phyloP scores from a whole-genome alignment of 306 rosid genomes.

The Echinosophora koreensis region DNA sequence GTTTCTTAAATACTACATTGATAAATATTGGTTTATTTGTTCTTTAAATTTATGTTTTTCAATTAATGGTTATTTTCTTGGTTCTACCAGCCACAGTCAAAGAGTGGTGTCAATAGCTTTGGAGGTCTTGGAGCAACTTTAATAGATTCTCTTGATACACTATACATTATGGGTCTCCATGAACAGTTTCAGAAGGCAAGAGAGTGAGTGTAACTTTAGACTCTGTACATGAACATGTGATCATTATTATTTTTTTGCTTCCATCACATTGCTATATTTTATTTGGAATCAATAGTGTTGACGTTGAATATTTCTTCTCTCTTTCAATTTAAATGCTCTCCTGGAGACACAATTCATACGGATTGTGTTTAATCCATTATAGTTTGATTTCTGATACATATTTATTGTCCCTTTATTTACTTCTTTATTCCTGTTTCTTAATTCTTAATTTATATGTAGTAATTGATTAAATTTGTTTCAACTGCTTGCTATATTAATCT shows the following conservation, averaged over 20 bases:
- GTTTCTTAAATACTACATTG: constrained; percentile 5
- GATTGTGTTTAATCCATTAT: constrained; percentile 24
- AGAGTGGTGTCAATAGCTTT: constrained; percentile 92
- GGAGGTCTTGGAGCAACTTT: constrained; percentile 99
- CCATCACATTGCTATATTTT: constrained; percentile 8
- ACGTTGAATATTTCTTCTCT: neutral
- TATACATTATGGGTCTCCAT: constrained; percentile 94
- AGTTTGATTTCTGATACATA: constrained; percentile 38
- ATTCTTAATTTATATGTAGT: constrained; percentile 26
- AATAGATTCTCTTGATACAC: constrained; percentile 93
- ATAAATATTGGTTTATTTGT: neutral
- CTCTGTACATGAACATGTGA: constrained; percentile 2
- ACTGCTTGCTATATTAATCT: constrained; percentile 19
- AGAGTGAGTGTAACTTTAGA: constrained; percentile 75
- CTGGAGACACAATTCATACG: constrained; percentile 18
- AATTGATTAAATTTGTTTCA: constrained; percentile 30
- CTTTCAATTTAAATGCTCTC: constrained; percentile 20
- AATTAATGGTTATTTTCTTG: constrained; percentile 47
- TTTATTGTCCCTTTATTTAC: constrained; percentile 21
- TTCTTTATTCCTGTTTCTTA: constrained; percentile 10
- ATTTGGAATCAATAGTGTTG: constrained; percentile 28
- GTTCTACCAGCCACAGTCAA: constrained; percentile 86
- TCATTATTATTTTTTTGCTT: constrained; percentile 27
- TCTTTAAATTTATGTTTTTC: constrained; percentile 20
- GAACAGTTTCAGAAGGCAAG: constrained; percentile 88